phyloP scores from a whole-genome alignment of 2,329 filamentous ascomycete species.

The Sporothrix dimorphospora region DNA sequence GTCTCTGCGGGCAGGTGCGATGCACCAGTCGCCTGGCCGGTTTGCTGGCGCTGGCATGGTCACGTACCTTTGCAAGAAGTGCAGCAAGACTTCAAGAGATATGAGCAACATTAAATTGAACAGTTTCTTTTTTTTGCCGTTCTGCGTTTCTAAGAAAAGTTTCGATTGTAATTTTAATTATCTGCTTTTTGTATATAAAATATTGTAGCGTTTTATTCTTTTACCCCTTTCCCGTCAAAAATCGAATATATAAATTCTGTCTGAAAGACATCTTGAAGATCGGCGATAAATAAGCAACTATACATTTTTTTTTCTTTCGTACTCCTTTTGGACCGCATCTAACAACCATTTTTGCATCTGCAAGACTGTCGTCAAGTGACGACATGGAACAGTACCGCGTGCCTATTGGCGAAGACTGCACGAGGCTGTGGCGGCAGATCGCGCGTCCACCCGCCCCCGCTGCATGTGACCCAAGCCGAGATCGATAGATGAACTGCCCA shows the following conservation, averaged over 20 bases:
- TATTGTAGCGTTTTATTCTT: no score
- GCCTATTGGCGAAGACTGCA: constrained; percentile 10
- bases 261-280: no score
- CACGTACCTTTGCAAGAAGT: background rate
- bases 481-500: background rate
- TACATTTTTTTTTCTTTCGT: background rate
- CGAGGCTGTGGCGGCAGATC: constrained; percentile 12
- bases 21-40: background rate
- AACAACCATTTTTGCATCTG: no score
- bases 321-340: no score
- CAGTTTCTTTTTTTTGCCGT: background rate
- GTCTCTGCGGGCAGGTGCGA: background rate
- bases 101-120: background rate
- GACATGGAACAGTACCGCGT: background rate
- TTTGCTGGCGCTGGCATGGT: background rate
- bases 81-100: no score
- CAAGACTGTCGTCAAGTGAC: background rate
- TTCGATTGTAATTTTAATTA: no score
- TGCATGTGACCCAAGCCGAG: constrained; percentile 13
- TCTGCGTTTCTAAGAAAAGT: no score
- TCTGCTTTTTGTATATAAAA: background rate
- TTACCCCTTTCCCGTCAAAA: background rate
- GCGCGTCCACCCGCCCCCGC: background rate
- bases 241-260: no score
- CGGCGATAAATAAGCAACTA: no score